Evolutionary conservation across 345 rosid genomes (phyloP), one percentile per base, ranked within the genome.

Genomic region (Citropsis articulata): DNA sequence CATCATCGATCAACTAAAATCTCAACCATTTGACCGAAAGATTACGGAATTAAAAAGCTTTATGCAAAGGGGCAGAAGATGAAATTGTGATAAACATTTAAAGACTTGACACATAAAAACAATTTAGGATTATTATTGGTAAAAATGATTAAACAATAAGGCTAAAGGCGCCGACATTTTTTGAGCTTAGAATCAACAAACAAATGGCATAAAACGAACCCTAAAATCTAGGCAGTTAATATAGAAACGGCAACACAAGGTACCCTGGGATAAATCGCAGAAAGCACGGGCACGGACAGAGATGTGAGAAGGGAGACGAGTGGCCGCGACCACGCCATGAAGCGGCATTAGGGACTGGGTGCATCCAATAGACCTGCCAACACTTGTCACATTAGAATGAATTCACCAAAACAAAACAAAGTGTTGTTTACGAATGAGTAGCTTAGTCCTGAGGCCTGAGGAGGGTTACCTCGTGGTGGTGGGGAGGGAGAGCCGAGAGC

Each of bases 261-360:
- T 76, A 83, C 86, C 86, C 50, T 80, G 86, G 75, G 86, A 80
- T 69, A 83, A 27, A 77, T 83, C 86, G 77, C 81, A 77, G 24
- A 59, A 83, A 36, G 81, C 74, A 24, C 85, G 85, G 69, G 78
- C 81, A 13, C 68, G 76, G 56, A 68, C 75, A 2, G 85, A 73
- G 36, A 83, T 73, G 73, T 78, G 82, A 33, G 82, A 78, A 9
- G 77, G 69, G 69, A 81, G 82, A 27, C 74, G 24, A 53, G 84
- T 28, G n/a, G 76, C 66, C 4, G 80, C 78, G 66, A 76, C 53
- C 78, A 65, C 56, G 80, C 84, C 76, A 65, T 78, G 75, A 65
- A 81, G 60, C 42, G 78, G 82, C 80, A 84, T 61, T n/a, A 84
- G 78, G 45, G 77, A 78, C 72, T 78, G 79, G 8, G 67, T 18